phyloP scores from a whole-genome alignment of 129 eudicot species.

The Pittosporum tobira region DNA sequence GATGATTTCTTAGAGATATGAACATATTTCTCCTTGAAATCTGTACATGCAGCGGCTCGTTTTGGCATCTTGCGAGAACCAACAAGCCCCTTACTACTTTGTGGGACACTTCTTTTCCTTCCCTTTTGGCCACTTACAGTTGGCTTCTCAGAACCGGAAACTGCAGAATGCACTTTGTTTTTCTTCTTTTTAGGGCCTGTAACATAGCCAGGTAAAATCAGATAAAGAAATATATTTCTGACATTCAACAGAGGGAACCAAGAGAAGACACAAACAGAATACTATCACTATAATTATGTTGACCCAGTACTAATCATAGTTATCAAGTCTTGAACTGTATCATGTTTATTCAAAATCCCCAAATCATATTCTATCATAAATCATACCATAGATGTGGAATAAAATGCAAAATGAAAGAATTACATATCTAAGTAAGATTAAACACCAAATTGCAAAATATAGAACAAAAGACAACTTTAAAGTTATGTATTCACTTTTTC shows the following conservation, averaged over 20 bases:
- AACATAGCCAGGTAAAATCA: not conserved
- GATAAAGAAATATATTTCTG: not conserved
- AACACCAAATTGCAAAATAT: too few relatives aligned
- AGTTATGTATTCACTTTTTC: too few relatives aligned
- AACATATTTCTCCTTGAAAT: constrained; percentile 22
- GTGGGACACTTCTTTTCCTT: constrained; percentile 5
- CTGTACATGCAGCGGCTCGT: constrained; percentile 30
- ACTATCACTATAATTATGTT: not conserved
- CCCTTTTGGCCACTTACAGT: constrained; percentile 5
- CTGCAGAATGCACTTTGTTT: not conserved
- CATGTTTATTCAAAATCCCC: too few relatives aligned
- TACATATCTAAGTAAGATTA: too few relatives aligned
- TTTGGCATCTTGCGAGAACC: constrained; percentile 24
- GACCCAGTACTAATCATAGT: not conserved
- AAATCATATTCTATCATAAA: too few relatives aligned
- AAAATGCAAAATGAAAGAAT: too few relatives aligned
- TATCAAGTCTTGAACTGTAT: too few relatives aligned
- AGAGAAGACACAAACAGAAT: too few relatives aligned
- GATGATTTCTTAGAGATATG: constrained; percentile 14
- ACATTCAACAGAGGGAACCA: not conserved
- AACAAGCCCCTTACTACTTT: constrained; percentile 1
- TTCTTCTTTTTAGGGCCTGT: not conserved
- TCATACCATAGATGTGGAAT: too few relatives aligned
- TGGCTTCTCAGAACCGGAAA: constrained; percentile 2
- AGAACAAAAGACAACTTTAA: too few relatives aligned